Conservation (phyloP, 371 early-diverging fungal species). For the Apophysomyces variabilis region DNA sequence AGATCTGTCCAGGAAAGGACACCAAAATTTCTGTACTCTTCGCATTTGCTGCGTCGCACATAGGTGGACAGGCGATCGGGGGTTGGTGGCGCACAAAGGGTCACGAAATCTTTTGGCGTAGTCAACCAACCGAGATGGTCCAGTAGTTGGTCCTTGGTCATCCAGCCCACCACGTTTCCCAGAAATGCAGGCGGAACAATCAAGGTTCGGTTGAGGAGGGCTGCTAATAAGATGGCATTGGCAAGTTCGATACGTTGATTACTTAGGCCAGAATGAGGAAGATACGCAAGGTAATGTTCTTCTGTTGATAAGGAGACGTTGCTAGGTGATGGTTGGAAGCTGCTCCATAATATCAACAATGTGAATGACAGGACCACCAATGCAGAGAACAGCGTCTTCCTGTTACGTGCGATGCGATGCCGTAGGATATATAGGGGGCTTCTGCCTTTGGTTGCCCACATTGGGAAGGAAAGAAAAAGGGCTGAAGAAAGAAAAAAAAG, state of each 20-base stretch:
- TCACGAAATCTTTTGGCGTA: slow-evolving; percentile 26
- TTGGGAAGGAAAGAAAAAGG: not conserved
- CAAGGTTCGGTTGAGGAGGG: slow-evolving; percentile 54
- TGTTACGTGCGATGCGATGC: not conserved
- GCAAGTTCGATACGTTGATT: slow-evolving; percentile 59
- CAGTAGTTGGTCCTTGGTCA: slow-evolving; percentile 16
- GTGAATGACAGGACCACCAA: not conserved
- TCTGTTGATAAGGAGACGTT: not conserved
- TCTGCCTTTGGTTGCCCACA: not conserved
- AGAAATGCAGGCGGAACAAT: slow-evolving; percentile 56
- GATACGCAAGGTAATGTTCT: slow-evolving; percentile 48
- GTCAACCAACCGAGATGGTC: slow-evolving; percentile 32
- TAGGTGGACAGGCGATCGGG: slow-evolving; percentile 20
- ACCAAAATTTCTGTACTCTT: slow-evolving; percentile 32
- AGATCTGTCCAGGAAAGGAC: slow-evolving; percentile 33
- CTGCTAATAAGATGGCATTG: slow-evolving; percentile 53
- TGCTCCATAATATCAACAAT: not conserved
- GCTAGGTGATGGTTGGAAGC: not conserved
- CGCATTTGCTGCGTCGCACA: slow-evolving; percentile 25
- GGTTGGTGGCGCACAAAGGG: slow-evolving; percentile 23
- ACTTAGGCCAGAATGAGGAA: slow-evolving; percentile 57
- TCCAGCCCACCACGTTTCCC: slow-evolving; percentile 41
- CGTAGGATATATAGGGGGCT: not conserved
- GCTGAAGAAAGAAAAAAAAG: not conserved
- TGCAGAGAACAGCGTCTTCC: not conserved